Evolutionary conservation across 257 asterid species (phyloP).

Genomic region (Ocimum tenuiflorum): DNA sequence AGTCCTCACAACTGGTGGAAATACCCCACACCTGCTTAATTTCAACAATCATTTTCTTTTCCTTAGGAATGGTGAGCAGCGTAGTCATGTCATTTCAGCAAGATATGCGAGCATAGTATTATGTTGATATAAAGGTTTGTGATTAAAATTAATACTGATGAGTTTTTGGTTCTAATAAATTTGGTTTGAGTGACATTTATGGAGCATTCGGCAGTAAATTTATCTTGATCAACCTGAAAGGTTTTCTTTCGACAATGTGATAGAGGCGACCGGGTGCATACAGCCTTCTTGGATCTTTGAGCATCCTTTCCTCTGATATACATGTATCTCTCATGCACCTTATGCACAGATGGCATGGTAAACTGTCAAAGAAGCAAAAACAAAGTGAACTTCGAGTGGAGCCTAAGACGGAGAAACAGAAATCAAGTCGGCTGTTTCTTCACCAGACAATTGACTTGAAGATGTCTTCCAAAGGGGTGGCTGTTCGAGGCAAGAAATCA

Average conservation of each 20-base stretch:
- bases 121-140: constrained; percentile 5
- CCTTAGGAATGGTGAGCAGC: no score
- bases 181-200: neutral
- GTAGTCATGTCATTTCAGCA: neutral
- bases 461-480: constrained; percentile 91
- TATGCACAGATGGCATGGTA: constrained; percentile 72
- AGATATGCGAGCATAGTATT: neutral
- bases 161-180: neutral
- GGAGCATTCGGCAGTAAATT: neutral
- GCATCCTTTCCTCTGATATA: constrained; percentile 70
- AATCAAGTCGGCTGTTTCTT: constrained; percentile 1
- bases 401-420: neutral
- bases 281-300: constrained; percentile 72
- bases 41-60: neutral
- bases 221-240: constrained; percentile 48
- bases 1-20: constrained; percentile 72
- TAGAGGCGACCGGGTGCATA: constrained; percentile 90
- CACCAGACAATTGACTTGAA: constrained; percentile 88
- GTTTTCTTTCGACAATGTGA: constrained; percentile 81
- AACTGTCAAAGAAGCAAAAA: constrained; percentile 35
- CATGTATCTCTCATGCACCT: constrained; percentile 85
- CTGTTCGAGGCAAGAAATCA: constrained; percentile 87
- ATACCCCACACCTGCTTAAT: constrained; percentile 64
- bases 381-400: neutral
- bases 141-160: neutral